Evolutionary conservation across 2,329 filamentous ascomycete species (phyloP), one percentile per base, ranked within the genome.

Genomic region (Ceratocystis cacaofunesta): DNA sequence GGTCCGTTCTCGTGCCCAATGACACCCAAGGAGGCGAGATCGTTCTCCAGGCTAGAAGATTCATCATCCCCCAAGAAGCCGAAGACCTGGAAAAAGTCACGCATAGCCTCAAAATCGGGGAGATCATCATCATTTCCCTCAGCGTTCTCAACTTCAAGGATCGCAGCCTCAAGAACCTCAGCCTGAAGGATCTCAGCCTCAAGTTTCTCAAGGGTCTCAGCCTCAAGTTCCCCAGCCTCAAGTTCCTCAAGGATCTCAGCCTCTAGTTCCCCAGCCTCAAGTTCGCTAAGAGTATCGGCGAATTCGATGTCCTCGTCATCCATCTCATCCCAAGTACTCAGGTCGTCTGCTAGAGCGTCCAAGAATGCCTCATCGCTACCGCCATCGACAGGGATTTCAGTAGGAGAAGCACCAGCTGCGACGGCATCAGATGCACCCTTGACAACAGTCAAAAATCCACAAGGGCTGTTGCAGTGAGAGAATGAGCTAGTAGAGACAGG

Each of bases 361-460:
- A 41, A 12, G 36, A 41, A 41, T 12, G 36, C 1, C 3, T 41
- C 36, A 41, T 41, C 10, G 36, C 36, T 41, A 41, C 36, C 36
- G 36, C 1, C 36, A 41, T 41, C 2, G 36, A 41, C 10, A 41
- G 36, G 12, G 36, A 41, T 41, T 3, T 1, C 36, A 41, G 36
- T 41, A 15, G 36, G 36, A 41, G 36, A 15, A 41, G 22, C 2
- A 32, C 22, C 44, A 50, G 58, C 58, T 48, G 62, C 41, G 8
- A 43, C 62, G 41, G 61, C 15, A 8, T 58, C 63, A 22, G 63
- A 36, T 32, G 63, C 36, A 30, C 46, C 63, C 48, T 52, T n/a
- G n/a, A 67, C 30, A 8, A 58, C 6, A 36, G 55, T 58, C 7
- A n/a, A 8, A 15, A 15, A 28, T 30, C 60, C 36, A 61, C 19